These are phyloP conservation scores for Glutinoglossum americanum DNA, from an alignment of 495 filamentous ascomycete genomes.

Conservation along the genomic window DNA sequence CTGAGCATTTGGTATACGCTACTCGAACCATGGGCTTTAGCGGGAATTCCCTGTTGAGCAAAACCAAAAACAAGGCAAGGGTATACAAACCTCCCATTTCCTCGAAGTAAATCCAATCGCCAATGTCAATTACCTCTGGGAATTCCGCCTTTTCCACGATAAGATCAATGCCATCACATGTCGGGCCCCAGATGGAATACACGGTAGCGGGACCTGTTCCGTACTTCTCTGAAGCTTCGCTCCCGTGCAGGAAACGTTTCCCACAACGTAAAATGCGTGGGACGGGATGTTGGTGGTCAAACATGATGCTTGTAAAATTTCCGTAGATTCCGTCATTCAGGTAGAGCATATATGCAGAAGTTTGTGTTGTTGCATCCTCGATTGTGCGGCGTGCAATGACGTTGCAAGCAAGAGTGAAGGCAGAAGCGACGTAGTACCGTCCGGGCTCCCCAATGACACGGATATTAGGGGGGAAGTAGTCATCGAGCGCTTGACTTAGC, in stretches of 20 bases:
- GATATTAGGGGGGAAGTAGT: conserved; percentile 66
- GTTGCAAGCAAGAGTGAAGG: conserved; percentile 82
- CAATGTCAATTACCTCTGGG: conserved; percentile 53
- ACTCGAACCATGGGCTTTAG: neutral
- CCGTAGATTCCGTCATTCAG: conserved; percentile 94
- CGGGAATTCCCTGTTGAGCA: neutral
- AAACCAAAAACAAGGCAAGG: conserved; percentile 2
- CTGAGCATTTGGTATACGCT: conserved; percentile 92
- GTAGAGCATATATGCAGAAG: conserved; percentile 78
- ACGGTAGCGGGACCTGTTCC: conserved; percentile 15
- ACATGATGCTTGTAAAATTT: conserved; percentile 97
- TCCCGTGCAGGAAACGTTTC: conserved; percentile 21
- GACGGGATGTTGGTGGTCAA: conserved; percentile 84
- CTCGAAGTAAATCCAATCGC: conserved; percentile 96
- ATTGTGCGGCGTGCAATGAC: conserved; percentile 90
- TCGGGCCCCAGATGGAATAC: conserved; percentile 96
- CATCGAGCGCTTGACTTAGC: conserved; percentile 57
- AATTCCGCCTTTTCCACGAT: conserved; percentile 60
- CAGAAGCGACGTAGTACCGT: conserved; percentile 81
- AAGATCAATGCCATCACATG: conserved; percentile 92
- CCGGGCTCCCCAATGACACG: conserved; percentile 91
- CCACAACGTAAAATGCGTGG: conserved; percentile 55
- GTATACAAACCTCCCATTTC: conserved; percentile 50
- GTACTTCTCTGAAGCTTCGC: neutral
- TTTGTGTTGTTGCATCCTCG: conserved; percentile 31